Base-by-base conservation (phyloP, 345 rosid species). In the Citropsis articulata region DNA sequence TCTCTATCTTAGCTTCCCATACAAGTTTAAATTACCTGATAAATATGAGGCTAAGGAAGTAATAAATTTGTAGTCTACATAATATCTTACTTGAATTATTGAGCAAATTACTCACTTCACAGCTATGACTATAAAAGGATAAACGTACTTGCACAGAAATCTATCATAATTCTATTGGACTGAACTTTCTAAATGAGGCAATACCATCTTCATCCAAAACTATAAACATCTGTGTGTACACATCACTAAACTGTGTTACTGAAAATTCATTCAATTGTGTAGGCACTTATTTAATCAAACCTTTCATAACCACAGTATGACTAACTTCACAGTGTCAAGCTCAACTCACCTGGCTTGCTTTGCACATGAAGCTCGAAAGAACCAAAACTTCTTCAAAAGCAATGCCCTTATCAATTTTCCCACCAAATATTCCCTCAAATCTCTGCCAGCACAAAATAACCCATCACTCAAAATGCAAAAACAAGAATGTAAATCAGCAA, bases 341-440 rank as follows among this genome's bases (percentile, higher is more conserved):
- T 75, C 31, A 3, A 81, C 73, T 9, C 72, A 94, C 99, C 98
- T 94, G 92, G 85, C 93, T 94, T 76, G 87, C 82, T 86, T 91
- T 93, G 89, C 88, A 86, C 97, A 97, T 93, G 86, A 94, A 93
- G 83, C 86, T 85, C 35, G 99, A 91, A 70, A 94, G 96, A 79
- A 91, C 83, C 83, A 94, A 76, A 86, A 89, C 72, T 73, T 97
- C 98, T 82, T 91, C 90, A 84, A 97, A 94, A 66, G 94, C 59
- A 81, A 97, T 85, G 59, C 86, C 79, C 77, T 89, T 93, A 80
- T 97, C 98, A 79, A 97, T 91, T 89, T 97, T 97, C 77, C 88
- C 91, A 81, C 97, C 96, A 84, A 81, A 87, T 71, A 91, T 85
- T 10, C 98, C 94, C 80, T 86, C 99, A 87, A 97, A 97, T 86